Conservation (phyloP, 1,139 yeast genomes). For the Kodamaea ohmeri region DNA sequence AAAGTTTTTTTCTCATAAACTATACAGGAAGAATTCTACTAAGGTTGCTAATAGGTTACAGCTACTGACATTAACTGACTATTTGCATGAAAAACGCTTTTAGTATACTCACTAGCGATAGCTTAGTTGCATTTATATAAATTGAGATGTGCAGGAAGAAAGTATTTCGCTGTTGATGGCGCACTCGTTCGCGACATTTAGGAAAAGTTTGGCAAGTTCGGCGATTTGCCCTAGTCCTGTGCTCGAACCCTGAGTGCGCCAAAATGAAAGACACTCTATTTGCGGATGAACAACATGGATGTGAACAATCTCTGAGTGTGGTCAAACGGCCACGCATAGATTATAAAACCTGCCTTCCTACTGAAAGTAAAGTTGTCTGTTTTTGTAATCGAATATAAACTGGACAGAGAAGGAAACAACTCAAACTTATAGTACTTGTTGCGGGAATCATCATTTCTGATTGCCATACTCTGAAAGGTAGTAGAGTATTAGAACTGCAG, state of each 20-base stretch:
- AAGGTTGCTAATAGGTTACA: too few species aligned
- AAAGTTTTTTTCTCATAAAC: too few species aligned
- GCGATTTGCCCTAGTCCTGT: slow-evolving; percentile 8
- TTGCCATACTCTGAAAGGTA: too few species aligned
- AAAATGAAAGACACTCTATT: slow-evolving; percentile 20
- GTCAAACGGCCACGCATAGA: slow-evolving; percentile 42
- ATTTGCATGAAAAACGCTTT: too few species aligned
- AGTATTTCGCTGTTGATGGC: slow-evolving; percentile 13
- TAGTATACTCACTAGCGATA: neutral
- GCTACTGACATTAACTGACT: too few species aligned
- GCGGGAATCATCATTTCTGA: too few species aligned
- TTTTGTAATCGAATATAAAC: too few species aligned
- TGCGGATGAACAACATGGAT: slow-evolving; percentile 49
- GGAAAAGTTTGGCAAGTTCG: slow-evolving; percentile 9
- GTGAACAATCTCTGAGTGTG: slow-evolving; percentile 55
- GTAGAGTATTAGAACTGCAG: too few species aligned
- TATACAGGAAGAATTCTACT: too few species aligned
- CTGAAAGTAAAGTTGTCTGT: slow-evolving; percentile 32
- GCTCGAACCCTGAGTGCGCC: slow-evolving; percentile 25
- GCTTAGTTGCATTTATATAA: too few species aligned
- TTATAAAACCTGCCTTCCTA: slow-evolving; percentile 56
- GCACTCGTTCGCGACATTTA: slow-evolving; percentile 15
- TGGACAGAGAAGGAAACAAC: too few species aligned
- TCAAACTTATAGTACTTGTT: too few species aligned
- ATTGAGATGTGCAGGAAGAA: neutral